These are phyloP conservation scores for Grigorovia yakushimaensis DNA, from an alignment of 805 yeast species.

Conservation along the genomic window DNA sequence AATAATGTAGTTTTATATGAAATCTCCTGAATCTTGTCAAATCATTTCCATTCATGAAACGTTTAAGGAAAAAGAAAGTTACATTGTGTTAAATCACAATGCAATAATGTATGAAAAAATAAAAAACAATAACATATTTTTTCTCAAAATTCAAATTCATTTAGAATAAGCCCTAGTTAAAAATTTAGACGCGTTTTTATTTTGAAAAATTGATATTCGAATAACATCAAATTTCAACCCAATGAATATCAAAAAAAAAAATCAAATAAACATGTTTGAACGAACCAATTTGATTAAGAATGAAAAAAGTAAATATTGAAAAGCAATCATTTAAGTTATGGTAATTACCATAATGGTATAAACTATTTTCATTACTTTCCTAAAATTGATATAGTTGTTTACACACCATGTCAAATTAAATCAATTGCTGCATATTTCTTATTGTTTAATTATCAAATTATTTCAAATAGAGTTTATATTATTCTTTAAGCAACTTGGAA, in stretches of 20 bases:
- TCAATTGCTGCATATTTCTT: neutral
- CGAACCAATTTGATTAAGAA: neutral
- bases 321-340: neutral
- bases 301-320: neutral
- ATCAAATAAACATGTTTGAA: neutral
- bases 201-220: neutral
- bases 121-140: neutral
- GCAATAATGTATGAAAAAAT: neutral
- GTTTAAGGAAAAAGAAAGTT: neutral
- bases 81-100: neutral
- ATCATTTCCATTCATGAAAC: neutral
- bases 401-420: neutral
- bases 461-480: neutral
- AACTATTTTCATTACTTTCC: neutral
- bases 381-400: neutral
- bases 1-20: neutral
- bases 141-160: neutral
- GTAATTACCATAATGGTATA: neutral
- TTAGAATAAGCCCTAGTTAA: neutral
- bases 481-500: neutral
- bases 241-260: neutral
- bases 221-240: neutral
- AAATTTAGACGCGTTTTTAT: neutral
- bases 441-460: neutral
- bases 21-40: neutral